Evolutionary conservation across 345 rosid species (phyloP).

Genomic region (Durio zibethinus): DNA sequence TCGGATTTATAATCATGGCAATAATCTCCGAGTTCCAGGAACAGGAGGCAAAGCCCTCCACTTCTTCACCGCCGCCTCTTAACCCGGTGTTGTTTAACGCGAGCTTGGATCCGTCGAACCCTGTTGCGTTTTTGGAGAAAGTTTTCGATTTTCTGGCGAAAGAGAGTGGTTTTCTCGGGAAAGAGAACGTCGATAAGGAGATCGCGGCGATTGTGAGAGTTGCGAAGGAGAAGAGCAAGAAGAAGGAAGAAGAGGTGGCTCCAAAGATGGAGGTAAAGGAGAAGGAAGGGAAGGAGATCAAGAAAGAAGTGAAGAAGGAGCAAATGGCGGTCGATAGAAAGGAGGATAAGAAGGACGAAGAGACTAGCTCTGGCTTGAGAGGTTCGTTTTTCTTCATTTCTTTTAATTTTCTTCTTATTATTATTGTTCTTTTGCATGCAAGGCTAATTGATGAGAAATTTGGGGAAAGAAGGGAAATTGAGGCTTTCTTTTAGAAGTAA

Average conservation of each 20-base stretch:
- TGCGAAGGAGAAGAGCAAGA: conserved; percentile 51
- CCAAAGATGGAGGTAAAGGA: conserved; percentile 26
- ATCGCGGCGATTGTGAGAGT: conserved; percentile 49
- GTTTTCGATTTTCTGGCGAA: conserved; percentile 65
- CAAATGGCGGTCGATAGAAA: conserved; percentile 34
- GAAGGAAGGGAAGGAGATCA: conserved; percentile 23
- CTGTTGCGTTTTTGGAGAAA: conserved; percentile 60
- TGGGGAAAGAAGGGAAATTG: not conserved
- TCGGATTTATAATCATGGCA: conserved; percentile 43
- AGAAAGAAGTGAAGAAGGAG: conserved; percentile 23
- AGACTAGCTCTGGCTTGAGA: conserved; percentile 22
- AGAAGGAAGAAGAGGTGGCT: conserved; percentile 25
- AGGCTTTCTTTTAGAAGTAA: not conserved
- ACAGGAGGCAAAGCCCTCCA: conserved; percentile 33
- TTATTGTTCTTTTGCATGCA: not conserved
- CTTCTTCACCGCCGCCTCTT: conserved; percentile 25
- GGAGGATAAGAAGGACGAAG: conserved; percentile 33
- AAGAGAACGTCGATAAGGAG: conserved; percentile 62
- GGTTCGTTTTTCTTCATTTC: conserved; percentile 27
- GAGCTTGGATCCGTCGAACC: conserved; percentile 57
- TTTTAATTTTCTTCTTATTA: not conserved
- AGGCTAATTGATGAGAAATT: not conserved
- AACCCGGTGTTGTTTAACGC: conserved; percentile 43
- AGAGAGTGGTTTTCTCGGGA: conserved; percentile 63
- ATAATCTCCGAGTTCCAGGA: conserved; percentile 79